Conservation (phyloP, 306 rosid species). For the Casuarina glauca region DNA sequence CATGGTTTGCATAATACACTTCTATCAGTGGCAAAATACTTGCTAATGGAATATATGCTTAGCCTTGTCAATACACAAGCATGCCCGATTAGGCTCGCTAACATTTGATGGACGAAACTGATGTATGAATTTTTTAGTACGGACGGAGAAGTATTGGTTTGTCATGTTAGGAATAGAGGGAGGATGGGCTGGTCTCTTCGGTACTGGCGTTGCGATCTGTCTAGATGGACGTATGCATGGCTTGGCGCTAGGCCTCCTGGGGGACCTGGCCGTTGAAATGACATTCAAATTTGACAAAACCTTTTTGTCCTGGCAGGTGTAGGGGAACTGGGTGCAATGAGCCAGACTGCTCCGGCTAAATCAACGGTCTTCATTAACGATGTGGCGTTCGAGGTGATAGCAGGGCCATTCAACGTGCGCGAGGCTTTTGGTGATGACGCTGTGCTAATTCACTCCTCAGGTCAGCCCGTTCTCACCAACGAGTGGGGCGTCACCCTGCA, state of each 20-base stretch:
- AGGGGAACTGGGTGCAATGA: constrained; percentile 39
- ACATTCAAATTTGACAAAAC: constrained; percentile 6
- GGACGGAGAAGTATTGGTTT: neutral
- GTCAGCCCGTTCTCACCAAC: constrained; percentile 81
- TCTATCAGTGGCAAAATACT: neutral
- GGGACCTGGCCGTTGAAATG: constrained; percentile 1
- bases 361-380: constrained; percentile 85
- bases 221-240: constrained; percentile 84
- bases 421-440: constrained; percentile 86
- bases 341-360: constrained; percentile 36
- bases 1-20: neutral
- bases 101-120: constrained; percentile 5
- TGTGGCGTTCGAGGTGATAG: constrained; percentile 71
- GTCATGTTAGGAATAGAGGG: neutral
- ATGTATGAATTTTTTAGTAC: neutral
- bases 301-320: constrained; percentile 41
- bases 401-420: constrained; percentile 74
- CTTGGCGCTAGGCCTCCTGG: constrained; percentile 15
- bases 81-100: neutral
- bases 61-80: neutral
- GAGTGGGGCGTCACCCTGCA: constrained; percentile 90
- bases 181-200: constrained; percentile 11
- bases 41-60: neutral
- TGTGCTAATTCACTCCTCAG: constrained; percentile 71
- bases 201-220: neutral